Percentiles rank a stretch among this genome's conserved stretches.
These are phyloP conservation scores for Corynascus novoguineensis DNA, from an alignment of 495 filamentous ascomycete species.

Conservation along the genomic window DNA sequence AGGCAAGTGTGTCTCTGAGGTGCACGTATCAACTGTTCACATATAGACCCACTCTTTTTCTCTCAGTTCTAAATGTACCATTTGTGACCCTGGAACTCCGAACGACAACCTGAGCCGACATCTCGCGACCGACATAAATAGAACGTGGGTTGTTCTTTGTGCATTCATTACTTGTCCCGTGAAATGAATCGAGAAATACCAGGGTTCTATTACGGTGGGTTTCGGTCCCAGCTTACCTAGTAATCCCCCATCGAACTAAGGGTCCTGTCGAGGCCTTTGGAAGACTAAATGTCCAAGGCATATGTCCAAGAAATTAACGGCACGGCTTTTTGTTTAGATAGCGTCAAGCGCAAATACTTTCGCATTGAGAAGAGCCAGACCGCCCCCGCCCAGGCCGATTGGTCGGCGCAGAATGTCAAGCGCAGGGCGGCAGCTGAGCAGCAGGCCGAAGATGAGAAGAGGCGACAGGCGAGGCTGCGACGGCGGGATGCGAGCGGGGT, in stretches of 20 bases:
- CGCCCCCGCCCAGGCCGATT: conserved; percentile 30
- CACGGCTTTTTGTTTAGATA: too few species aligned
- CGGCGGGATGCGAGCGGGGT: conserved; percentile 21
- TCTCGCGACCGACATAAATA: too few species aligned
- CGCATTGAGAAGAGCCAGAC: conserved; percentile 36
- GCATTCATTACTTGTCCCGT: not conserved
- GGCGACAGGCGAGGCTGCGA: not conserved
- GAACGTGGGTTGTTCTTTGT: not conserved
- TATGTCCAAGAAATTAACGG: too few species aligned
- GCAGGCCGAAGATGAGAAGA: conserved; percentile 12
- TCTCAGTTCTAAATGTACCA: too few species aligned
- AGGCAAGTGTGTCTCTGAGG: too few species aligned
- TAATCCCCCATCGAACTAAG: too few species aligned
- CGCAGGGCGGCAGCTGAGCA: conserved; percentile 29
- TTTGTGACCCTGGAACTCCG: too few species aligned
- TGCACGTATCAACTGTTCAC: too few species aligned
- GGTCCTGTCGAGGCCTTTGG: too few species aligned
- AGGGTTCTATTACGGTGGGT: conserved; percentile 42
- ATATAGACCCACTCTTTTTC: too few species aligned
- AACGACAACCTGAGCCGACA: too few species aligned
- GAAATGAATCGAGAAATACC: conserved; percentile 24
- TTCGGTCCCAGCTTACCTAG: not conserved
- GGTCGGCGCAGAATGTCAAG: conserved; percentile 37
- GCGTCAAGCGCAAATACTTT: conserved; percentile 44
- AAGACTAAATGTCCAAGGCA: too few species aligned